These are phyloP conservation scores for Ramalina intermedia DNA, from an alignment of 495 filamentous ascomycete species.

Conservation along the genomic window DNA sequence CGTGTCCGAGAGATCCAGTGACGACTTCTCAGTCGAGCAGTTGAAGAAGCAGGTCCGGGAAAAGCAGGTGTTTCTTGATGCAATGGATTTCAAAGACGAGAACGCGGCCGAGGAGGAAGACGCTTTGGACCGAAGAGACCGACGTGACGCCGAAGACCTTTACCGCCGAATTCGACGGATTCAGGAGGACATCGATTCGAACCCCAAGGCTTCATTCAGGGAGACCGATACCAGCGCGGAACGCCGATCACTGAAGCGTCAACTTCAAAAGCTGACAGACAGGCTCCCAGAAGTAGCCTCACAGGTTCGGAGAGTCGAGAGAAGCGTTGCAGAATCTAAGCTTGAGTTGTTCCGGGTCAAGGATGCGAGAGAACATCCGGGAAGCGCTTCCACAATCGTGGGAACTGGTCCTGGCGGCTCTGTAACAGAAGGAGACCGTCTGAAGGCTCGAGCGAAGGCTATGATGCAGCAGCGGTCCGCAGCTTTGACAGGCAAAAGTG, in stretches of 20 bases:
- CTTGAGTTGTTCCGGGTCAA: constrained; percentile 87
- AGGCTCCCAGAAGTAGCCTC: constrained; percentile 85
- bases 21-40: constrained; percentile 77
- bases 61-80: constrained; percentile 90
- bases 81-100: constrained; percentile 93
- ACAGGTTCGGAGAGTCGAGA: constrained; percentile 78
- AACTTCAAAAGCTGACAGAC: constrained; percentile 78
- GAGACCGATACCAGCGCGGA: constrained; percentile 75
- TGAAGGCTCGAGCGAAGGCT: constrained; percentile 88
- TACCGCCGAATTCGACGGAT: constrained; percentile 85
- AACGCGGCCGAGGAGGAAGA: constrained; percentile 83
- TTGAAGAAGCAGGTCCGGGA: constrained; percentile 87
- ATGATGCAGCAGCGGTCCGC: constrained; percentile 98
- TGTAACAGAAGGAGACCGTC: constrained; percentile 83
- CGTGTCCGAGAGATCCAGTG: constrained; percentile 51
- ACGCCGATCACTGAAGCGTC: constrained; percentile 67
- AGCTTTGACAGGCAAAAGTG: constrained; percentile 71
- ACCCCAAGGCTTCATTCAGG: constrained; percentile 64
- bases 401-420: constrained; percentile 87
- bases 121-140: constrained; percentile 74
- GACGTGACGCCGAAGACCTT: constrained; percentile 84
- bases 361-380: constrained; percentile 85
- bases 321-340: constrained; percentile 80
- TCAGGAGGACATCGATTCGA: constrained; percentile 90
- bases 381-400: constrained; percentile 66